Evolutionary conservation across 2,329 filamentous ascomycete genomes (phyloP), one percentile per base, ranked within the genome.

Genomic region (Colletotrichum tropicicola): DNA sequence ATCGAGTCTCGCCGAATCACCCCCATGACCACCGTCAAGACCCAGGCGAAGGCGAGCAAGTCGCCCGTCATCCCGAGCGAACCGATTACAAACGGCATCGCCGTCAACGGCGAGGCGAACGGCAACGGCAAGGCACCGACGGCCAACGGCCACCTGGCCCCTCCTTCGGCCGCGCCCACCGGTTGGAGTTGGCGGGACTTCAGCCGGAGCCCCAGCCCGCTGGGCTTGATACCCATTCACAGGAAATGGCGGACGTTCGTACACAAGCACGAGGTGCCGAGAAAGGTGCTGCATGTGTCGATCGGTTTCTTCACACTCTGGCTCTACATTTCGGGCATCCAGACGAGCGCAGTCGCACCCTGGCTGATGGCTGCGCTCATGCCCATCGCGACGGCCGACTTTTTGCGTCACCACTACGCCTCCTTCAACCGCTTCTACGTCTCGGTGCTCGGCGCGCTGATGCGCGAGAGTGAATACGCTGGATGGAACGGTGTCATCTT

Each of bases 401-500:
- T 94, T 71, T 80, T 97, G 49, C 92, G 96, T 55, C 94, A 98
- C 79, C 88, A 89, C 70, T 96, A 89, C 71, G 87, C 91, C 65
- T 85, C 89, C 1, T 87, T 99, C 73, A 99, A 99, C 77, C 86
- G 90, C 37, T 76, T 97, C 60, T 99, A 98, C 78, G 95, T 98
- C 71, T 89, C 87, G 60, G 85, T 88, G 37, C 81, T 98, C 13
- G 96, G 96, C 48, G 93, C 94, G 1, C 84, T 99, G 71, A 99
- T 99, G 96, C 92, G 96, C 58, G 96, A 99, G 82, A 96, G 92
- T 69, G 96, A 99, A 80, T 97, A 95, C 70, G 86, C 90, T 49
- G 93, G 94, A 54, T 99, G 93, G 85, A 99, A 99, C 76, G 96
- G 96, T 55, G 95, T 98, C 70, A 97, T 99, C 70, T 98, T 92